Percentiles rank a stretch among this genome's conserved stretches.
These are phyloP conservation scores for Platanthera guangdongensis DNA, from an alignment of 106 monocot species.

Conservation along the genomic window DNA sequence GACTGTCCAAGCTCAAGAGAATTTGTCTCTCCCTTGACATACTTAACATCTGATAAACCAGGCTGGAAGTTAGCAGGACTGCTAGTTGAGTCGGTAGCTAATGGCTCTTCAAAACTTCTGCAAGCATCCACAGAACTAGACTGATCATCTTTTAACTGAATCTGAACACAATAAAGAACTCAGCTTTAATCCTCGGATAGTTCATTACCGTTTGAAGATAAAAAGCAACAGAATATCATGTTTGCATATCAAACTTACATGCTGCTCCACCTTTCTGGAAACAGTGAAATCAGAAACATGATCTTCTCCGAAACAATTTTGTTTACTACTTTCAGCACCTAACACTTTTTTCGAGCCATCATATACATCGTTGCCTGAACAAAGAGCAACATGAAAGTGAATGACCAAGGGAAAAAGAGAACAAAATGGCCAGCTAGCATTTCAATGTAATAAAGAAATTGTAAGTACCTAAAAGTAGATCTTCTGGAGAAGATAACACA, in stretches of 20 bases:
- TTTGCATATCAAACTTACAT: slow-evolving; percentile 9
- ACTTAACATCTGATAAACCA: slow-evolving; percentile 9
- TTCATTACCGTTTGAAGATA: slow-evolving; percentile 1
- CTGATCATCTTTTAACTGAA: slow-evolving; percentile 6
- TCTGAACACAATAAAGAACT: slow-evolving; percentile 1
- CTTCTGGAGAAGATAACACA: neutral
- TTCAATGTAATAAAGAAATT: neutral
- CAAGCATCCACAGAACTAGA: neutral
- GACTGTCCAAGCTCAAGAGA: neutral
- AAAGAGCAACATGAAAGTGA: neutral
- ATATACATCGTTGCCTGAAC: neutral
- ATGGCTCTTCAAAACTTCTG: slow-evolving; percentile 8
- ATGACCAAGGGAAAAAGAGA: neutral
- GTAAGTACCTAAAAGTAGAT: neutral
- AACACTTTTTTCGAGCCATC: neutral
- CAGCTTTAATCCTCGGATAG: neutral
- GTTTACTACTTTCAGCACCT: neutral
- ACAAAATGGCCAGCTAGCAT: neutral
- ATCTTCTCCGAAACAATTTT: neutral
- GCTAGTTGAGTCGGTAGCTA: slow-evolving; percentile 2
- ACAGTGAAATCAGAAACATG: slow-evolving; percentile 1
- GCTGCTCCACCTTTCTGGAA: slow-evolving; percentile 2
- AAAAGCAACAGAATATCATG: slow-evolving; percentile 2
- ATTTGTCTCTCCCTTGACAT: slow-evolving; percentile 9
- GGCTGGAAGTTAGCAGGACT: neutral